Base-by-base conservation (phyloP, 306 rosid genomes). In the Oemleria cerasiformis region DNA sequence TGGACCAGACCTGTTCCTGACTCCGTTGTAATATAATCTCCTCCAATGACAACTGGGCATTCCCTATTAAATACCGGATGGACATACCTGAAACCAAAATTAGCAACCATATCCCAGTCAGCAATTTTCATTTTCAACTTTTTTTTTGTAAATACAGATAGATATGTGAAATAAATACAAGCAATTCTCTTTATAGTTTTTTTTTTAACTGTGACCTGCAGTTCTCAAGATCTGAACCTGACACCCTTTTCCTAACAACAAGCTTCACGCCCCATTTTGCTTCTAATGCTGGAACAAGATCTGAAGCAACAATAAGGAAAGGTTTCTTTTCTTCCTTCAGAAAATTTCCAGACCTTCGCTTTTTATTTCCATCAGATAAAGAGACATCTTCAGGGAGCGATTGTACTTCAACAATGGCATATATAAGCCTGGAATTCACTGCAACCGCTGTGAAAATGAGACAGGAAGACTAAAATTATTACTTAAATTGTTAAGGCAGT, bases 1-100 rank as follows among this genome's bases (percentile, higher is more conserved):
- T 94, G 99, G 78, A 94, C 99, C 74, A 94, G 84, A 66, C 99
- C 99, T 53, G 99, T 94, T 81, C 99, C 99, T 42, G 99, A 81
- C 72, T 89, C 97, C 48, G 90, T 94, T 25, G 97, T 89, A 79
- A 94, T 94, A 82, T 94, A 94, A 66, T 94, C 99, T 78, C 99
- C 99, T 74, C 97, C 99, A 63, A 88, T 54, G 55, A 94, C 96
- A 48, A 94, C 89, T 0, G 89, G 95, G 60, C 97, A 89, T 79
- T 91, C 91, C 83, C 81, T 89, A 54, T 79, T 66, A 75, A 84
- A 85, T 65, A 94, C 44, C 55, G 99, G 97, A 84, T 91, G 97
- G 72, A 77, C 74, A 74, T 94, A 94, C 80, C 99, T 94, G 88
- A 73, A 67, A 84, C 49, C 51, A 72, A 54, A 75, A 64, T 67